Percentiles rank a stretch among this genome's conserved stretches.
Evolutionary conservation across 139 green algal genomes (phyloP).

Genomic region (Tetraselmis chui): DNA sequence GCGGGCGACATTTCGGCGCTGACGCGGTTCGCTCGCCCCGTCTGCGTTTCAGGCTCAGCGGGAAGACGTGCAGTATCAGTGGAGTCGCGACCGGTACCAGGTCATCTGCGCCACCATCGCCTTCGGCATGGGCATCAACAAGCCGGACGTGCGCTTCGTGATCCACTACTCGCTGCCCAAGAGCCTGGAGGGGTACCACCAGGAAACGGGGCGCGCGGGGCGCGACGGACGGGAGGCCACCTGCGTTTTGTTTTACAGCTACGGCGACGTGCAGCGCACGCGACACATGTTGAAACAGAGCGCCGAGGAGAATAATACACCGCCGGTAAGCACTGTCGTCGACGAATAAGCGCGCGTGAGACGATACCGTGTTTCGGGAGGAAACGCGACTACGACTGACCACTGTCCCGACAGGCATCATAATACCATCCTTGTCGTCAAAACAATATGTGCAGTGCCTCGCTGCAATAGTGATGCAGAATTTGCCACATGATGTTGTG

Average conservation of each 20-base stretch:
- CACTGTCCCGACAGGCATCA: no score
- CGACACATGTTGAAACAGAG: constrained; percentile 63
- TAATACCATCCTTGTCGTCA: no score
- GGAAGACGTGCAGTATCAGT: constrained; percentile 13
- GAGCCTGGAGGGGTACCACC: not conserved
- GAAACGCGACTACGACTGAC: no score
- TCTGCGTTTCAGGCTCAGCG: no score
- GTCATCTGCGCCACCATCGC: constrained; percentile 28
- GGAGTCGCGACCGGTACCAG: constrained; percentile 6
- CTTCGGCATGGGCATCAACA: constrained; percentile 35
- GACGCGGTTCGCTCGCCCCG: no score
- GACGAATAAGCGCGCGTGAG: no score
- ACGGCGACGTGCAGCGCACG: constrained; percentile 48
- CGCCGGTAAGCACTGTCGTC: no score
- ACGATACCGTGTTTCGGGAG: no score
- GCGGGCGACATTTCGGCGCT: no score
- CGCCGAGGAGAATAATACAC: constrained; percentile 50
- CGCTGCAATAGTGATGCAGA: no score
- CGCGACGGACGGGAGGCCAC: constrained; percentile 37
- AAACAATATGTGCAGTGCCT: no score
- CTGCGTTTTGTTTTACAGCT: constrained; percentile 76
- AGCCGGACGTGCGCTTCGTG: constrained; percentile 26
- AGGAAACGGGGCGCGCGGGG: constrained; percentile 30
- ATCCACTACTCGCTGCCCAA: constrained; percentile 4
- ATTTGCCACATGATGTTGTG: no score